phyloP scores from a whole-genome alignment of 345 rosid species.

The Pistacia atlantica region DNA sequence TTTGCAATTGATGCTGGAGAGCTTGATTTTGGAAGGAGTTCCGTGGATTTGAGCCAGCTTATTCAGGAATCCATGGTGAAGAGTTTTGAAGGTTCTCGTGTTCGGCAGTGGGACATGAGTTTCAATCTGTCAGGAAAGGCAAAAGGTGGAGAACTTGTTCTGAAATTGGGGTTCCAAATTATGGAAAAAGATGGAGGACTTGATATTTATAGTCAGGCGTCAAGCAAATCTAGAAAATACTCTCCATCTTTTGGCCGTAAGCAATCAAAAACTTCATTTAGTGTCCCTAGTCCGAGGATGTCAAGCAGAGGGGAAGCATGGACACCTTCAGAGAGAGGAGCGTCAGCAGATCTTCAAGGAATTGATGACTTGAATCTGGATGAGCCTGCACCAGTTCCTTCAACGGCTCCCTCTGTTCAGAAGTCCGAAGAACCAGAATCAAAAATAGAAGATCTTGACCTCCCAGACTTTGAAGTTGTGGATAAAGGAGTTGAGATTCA shows the following conservation, averaged over 20 bases:
- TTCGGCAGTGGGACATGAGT: slow-evolving; percentile 88
- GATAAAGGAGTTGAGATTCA: slow-evolving; percentile 90
- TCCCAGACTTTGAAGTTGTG: slow-evolving; percentile 82
- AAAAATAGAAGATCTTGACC: slow-evolving; percentile 60
- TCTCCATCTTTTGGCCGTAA: slow-evolving; percentile 63
- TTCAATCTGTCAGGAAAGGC: slow-evolving; percentile 85
- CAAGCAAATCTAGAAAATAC: slow-evolving; percentile 38
- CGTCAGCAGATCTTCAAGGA: slow-evolving; percentile 57
- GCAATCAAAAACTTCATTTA: slow-evolving; percentile 84
- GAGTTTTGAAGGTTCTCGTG: slow-evolving; percentile 67
- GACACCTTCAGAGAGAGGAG: slow-evolving; percentile 52
- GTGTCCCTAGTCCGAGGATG: slow-evolving; percentile 85
- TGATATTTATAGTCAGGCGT: slow-evolving; percentile 70
- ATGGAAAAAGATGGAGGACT: slow-evolving; percentile 96
- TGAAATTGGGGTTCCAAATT: slow-evolving; percentile 85
- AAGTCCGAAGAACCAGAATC: slow-evolving; percentile 47
- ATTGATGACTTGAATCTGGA: slow-evolving; percentile 91
- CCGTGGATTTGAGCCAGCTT: slow-evolving; percentile 67
- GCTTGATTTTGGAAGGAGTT: slow-evolving; percentile 74
- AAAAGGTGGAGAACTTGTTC: slow-evolving; percentile 80
- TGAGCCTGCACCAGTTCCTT: slow-evolving; percentile 57
- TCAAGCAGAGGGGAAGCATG: slow-evolving; percentile 61
- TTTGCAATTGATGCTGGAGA: slow-evolving; percentile 83
- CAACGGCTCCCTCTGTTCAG: slow-evolving; percentile 19
- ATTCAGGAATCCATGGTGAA: slow-evolving; percentile 84